Conservation (phyloP, 192 early-diverging fungal species). For the Lobosporangium transversale region DNA sequence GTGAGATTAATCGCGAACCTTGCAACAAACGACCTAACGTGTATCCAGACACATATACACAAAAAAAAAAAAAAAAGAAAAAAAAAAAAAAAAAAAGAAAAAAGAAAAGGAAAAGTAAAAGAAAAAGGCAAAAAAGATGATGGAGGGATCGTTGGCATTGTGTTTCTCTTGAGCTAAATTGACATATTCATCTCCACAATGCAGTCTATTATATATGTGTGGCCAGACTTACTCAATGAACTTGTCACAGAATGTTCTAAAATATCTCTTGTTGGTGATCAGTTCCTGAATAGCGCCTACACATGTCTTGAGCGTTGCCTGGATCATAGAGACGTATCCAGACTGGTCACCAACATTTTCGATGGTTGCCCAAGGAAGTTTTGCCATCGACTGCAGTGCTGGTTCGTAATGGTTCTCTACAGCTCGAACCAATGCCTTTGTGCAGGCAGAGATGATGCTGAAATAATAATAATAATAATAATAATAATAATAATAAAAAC, state of each 20-base stretch:
- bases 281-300: slow-evolving; percentile 67
- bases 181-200: too few relatives aligned
- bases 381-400: slow-evolving; percentile 76
- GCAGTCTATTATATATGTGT: too few relatives aligned
- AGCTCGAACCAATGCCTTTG: slow-evolving; percentile 73
- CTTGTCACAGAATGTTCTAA: slow-evolving; percentile 91
- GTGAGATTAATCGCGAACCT: slow-evolving; percentile 77
- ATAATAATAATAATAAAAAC: not conserved
- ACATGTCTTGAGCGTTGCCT: slow-evolving; percentile 63
- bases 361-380: slow-evolving; percentile 81
- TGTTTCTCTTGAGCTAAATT: not conserved
- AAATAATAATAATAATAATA: not conserved
- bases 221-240: slow-evolving; percentile 78
- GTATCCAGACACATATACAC: not conserved
- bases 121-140: not conserved
- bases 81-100: too few relatives aligned
- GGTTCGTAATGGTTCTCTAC: slow-evolving; percentile 77
- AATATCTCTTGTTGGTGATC: slow-evolving; percentile 80
- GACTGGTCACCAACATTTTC: slow-evolving; percentile 96
- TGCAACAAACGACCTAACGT: slow-evolving; percentile 71
- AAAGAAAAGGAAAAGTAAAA: too few relatives aligned
- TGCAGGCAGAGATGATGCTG: slow-evolving; percentile 70
- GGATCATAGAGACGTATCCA: slow-evolving; percentile 79
- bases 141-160: not conserved
- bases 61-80: too few relatives aligned